phyloP scores from a whole-genome alignment of 352 stramenopile species.

The Phytophthora tentaculata region DNA sequence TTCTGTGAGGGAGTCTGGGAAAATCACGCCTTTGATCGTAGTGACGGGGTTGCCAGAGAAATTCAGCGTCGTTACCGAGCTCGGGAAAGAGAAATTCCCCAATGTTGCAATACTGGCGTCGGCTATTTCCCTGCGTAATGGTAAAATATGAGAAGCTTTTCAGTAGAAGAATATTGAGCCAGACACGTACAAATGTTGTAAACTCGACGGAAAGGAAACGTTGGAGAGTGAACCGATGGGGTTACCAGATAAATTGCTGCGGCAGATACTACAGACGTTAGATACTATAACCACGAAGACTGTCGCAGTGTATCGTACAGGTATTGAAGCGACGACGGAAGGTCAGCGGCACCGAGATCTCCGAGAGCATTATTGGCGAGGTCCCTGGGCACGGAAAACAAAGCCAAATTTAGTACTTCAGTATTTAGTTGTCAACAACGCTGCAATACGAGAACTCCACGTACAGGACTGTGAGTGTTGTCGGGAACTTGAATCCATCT shows the following conservation, averaged over 20 bases:
- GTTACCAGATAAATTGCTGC: constrained; percentile 52
- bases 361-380: constrained; percentile 33
- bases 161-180: not conserved
- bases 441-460: too few relatives aligned
- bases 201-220: constrained; percentile 30
- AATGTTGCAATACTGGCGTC: constrained; percentile 37
- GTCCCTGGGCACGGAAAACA: constrained; percentile 27
- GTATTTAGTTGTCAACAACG: too few relatives aligned
- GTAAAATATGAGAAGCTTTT: not conserved
- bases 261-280: not conserved
- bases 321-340: constrained; percentile 30
- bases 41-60: constrained; percentile 48
- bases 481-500: constrained; percentile 28
- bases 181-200: constrained; percentile 41
- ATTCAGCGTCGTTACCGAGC: constrained; percentile 40
- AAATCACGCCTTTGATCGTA: constrained; percentile 42
- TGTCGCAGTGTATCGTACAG: constrained; percentile 20
- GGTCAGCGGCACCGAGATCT: constrained; percentile 11
- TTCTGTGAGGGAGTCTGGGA: constrained; percentile 33
- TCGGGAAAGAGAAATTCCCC: constrained; percentile 49
- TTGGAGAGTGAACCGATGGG: constrained; percentile 36
- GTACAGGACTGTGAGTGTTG: constrained; percentile 34
- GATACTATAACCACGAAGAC: not conserved
- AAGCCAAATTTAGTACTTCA: too few relatives aligned
- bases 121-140: constrained; percentile 22